A percentile compares a stretch with the other conserved stretches of the same genome.
Evolutionary conservation across 139 green algal genomes (phyloP).

Genomic region (Parachlorella kessleri): DNA sequence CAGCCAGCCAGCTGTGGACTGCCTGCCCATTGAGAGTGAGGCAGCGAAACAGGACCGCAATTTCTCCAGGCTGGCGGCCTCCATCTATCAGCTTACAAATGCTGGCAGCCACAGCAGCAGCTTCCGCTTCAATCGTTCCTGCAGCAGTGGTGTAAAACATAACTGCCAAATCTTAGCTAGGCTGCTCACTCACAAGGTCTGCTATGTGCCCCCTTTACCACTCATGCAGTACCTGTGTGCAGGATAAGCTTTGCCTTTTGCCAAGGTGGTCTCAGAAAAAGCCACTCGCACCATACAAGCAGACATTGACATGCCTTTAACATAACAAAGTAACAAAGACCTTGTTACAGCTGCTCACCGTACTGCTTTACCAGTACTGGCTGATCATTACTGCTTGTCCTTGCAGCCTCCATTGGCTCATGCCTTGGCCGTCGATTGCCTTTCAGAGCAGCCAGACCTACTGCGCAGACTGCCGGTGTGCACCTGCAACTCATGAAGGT

Average conservation of each 20-base stretch:
- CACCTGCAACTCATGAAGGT: neutral
- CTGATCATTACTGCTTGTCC: neutral
- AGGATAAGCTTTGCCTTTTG: no score
- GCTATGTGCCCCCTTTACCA: neutral
- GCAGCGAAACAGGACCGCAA: constrained; percentile 16
- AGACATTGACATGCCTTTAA: neutral
- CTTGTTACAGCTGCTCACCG: neutral
- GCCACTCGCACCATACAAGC: neutral
- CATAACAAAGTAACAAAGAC: no score
- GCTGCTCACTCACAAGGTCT: neutral
- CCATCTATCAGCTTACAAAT: constrained; percentile 8
- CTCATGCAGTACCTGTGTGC: no score
- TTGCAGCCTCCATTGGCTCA: constrained; percentile 7
- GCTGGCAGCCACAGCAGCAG: neutral
- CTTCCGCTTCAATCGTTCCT: neutral
- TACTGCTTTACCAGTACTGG: constrained; percentile 8
- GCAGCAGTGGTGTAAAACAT: neutral
- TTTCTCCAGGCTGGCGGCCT: neutral
- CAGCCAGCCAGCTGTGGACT: neutral
- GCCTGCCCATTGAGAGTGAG: neutral
- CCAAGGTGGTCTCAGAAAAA: neutral
- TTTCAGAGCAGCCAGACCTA: constrained; percentile 5
- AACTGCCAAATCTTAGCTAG: neutral
- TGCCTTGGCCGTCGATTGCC: neutral
- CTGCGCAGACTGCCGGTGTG: constrained; percentile 14